phyloP scores from a whole-genome alignment of 2,329 filamentous ascomycete species.

The Diatrype stigma region DNA sequence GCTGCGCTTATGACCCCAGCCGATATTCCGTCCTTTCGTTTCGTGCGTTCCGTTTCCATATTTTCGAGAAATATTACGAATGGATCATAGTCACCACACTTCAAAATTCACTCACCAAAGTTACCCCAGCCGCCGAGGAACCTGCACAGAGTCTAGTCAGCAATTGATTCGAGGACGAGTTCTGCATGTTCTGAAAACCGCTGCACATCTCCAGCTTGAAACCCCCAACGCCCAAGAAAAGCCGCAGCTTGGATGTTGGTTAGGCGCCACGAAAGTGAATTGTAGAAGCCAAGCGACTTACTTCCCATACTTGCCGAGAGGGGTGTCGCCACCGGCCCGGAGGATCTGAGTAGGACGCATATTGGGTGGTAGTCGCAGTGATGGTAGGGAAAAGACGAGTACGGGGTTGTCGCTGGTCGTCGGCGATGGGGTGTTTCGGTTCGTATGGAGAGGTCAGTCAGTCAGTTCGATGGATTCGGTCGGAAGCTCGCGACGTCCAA shows the following conservation, averaged over 20 bases:
- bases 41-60: no score
- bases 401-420: constrained; percentile 19
- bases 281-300: no score
- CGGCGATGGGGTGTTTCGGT: constrained; percentile 20
- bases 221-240: constrained; percentile 19
- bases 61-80: no score
- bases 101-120: constrained; percentile 57
- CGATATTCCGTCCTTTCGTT: no score
- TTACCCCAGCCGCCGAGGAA: constrained; percentile 72
- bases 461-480: constrained; percentile 15
- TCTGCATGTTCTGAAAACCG: neutral
- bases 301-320: constrained; percentile 41
- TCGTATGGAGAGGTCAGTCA: constrained; percentile 17
- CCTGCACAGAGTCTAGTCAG: constrained; percentile 39
- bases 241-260: constrained; percentile 21
- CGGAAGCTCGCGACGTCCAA: constrained; percentile 23
- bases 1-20: no score
- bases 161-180: constrained; percentile 1
- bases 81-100: no score
- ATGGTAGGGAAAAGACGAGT: neutral
- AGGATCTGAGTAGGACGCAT: constrained; percentile 46
- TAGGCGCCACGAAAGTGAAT: neutral
- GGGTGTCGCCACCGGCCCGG: constrained; percentile 34
- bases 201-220: neutral
- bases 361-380: constrained; percentile 27